Percentiles rank a stretch among this genome's conserved stretches.
Conservation (phyloP, 2,329 filamentous ascomycete genomes). For the Metarhizium anisopliae region DNA sequence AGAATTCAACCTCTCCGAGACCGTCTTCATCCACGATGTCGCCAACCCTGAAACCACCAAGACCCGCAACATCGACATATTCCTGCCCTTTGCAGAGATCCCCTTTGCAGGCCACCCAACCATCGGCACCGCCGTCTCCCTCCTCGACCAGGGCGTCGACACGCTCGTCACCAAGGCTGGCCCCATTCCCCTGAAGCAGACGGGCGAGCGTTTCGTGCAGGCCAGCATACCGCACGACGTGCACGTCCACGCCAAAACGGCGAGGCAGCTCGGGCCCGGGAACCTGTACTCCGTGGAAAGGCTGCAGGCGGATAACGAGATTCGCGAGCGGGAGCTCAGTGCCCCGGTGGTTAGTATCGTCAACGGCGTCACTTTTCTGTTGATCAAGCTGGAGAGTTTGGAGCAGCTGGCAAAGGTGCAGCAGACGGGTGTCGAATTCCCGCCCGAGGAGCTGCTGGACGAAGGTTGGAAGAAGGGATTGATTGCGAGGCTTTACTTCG, state of each 20-base stretch:
- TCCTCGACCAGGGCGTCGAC: constrained; percentile 29
- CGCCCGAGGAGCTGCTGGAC: constrained; percentile 31
- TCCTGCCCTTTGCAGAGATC: constrained; percentile 43
- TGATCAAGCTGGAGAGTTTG: constrained; percentile 52
- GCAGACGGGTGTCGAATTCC: constrained; percentile 23
- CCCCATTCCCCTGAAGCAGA: constrained; percentile 36
- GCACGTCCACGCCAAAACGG: constrained; percentile 44
- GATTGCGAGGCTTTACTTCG: constrained; percentile 51
- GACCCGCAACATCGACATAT: constrained; percentile 46
- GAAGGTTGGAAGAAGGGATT: constrained; percentile 47
- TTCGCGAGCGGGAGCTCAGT: constrained; percentile 27
- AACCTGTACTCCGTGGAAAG: constrained; percentile 9
- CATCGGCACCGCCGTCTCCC: constrained; percentile 45
- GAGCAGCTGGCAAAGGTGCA: constrained; percentile 42
- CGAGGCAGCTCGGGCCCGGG: constrained; percentile 21
- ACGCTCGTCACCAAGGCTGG: constrained; percentile 48
- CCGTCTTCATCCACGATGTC: constrained; percentile 49
- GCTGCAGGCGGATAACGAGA: constrained; percentile 18
- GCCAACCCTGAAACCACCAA: constrained; percentile 20
- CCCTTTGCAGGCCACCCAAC: constrained; percentile 56
- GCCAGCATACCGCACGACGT: constrained; percentile 60
- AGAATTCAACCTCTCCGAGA: constrained; percentile 58
- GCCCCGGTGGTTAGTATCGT: constrained; percentile 55
- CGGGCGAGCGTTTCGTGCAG: constrained; percentile 37
- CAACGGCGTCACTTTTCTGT: constrained; percentile 65